Evolutionary conservation across 2,329 filamentous ascomycete genomes (phyloP), one percentile per base, ranked within the genome.

Genomic region (Talaromyces pinophilus): DNA sequence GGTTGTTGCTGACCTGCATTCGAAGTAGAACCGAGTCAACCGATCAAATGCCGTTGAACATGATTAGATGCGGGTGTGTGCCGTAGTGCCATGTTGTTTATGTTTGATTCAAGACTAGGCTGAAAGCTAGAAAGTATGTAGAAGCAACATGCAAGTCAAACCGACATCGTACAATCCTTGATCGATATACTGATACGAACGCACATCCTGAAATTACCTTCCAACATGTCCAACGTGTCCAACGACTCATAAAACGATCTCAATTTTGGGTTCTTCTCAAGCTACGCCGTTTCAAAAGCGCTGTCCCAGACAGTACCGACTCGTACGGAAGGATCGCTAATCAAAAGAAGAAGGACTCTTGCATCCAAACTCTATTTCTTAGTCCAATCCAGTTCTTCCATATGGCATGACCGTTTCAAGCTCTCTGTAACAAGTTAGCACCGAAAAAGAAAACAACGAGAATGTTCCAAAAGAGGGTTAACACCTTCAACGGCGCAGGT

Each of bases 301-400:
- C 25, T 28, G 50, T 28, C n/a, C 46, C 46, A 28, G 46, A 52
- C 25, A 30, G 8, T 10, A 11, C 10, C 28, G 30, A 33, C 30
- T 33, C 30, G 30, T 33, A 33, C 50, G 50, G 28, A 50, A 61
- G 42, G 42, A 61, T 61, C 5, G 40, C 2, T 50, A 61, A 61
- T 61, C 25, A 25, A 35, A 61, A 25, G 42, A 46, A 15, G 35
- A 48, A 61, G 59, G 59, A 61, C 59, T 61, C 59, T 35, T 50
- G 48, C 50, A 33, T n/a, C 3, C 25, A 54, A 33, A 54, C 50
- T 54, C 25, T 54, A 54, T 30, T n/a, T 33, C 8, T 11, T n/a
- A n/a, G 50, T n/a, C 25, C 25, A 54, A 30, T 54, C 17, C 25
- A 5, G 15, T n/a, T 33, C 28, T 33, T 11, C 25, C 48, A 8